phyloP scores from a whole-genome alignment of 2,329 filamentous ascomycete genomes.

The Nannizziopsis barbatae region DNA sequence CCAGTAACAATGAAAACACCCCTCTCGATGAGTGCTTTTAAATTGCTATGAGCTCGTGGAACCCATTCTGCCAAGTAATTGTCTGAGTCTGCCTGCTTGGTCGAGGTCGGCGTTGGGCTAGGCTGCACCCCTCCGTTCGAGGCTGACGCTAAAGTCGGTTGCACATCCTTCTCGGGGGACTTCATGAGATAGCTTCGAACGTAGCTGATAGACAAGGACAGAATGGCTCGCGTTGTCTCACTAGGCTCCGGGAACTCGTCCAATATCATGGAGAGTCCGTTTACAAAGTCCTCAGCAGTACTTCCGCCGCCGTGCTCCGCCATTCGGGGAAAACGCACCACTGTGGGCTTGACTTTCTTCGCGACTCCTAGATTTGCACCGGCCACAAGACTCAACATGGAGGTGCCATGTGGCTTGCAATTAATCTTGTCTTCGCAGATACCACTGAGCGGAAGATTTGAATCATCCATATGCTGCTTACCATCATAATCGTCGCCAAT shows the following conservation, averaged over 20 bases:
- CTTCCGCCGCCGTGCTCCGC: neutral
- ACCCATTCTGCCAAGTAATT: neutral
- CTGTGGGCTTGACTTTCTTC: constrained; percentile 9
- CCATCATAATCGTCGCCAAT: constrained; percentile 9
- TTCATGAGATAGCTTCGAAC: neutral
- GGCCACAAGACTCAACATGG: constrained; percentile 9
- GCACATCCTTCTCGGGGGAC: no score
- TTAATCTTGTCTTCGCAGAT: neutral
- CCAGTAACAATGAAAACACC: constrained; percentile 12
- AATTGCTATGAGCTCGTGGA: neutral
- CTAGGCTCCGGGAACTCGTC: constrained; percentile 2
- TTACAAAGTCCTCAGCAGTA: neutral
- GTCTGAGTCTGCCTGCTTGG: neutral
- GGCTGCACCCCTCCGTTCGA: no score
- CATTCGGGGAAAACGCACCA: constrained; percentile 11
- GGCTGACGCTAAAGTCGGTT: no score
- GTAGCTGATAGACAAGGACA: constrained; percentile 2
- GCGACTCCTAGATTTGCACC: constrained; percentile 6
- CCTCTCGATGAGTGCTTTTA: constrained; percentile 8
- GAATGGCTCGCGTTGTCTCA: constrained; percentile 7
- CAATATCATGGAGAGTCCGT: constrained; percentile 4
- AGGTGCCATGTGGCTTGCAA: constrained; percentile 12
- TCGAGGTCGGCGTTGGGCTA: no score
- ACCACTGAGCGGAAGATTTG: constrained; percentile 5
- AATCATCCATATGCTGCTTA: constrained; percentile 8